These are phyloP conservation scores for Dothistroma septosporum DNA, from an alignment of 2,329 filamentous ascomycete species.

Conservation along the genomic window DNA sequence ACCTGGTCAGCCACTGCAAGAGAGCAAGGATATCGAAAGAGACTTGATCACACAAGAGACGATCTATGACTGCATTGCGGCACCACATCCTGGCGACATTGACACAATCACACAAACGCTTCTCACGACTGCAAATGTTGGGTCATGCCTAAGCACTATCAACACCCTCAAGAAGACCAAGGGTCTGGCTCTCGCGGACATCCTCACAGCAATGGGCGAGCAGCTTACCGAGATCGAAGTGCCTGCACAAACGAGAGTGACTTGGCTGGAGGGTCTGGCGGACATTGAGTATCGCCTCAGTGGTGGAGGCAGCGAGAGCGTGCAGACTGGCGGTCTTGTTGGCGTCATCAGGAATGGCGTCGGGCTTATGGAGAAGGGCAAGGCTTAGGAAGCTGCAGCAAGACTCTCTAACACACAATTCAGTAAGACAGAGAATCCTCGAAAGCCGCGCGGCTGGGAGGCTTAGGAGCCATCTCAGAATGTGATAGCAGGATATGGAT, in stretches of 20 bases:
- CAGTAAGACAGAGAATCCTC: neutral
- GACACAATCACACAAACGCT: constrained; percentile 78
- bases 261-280: constrained; percentile 85
- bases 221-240: constrained; percentile 80
- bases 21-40: constrained; percentile 60
- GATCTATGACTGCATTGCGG: constrained; percentile 96
- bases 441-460: neutral
- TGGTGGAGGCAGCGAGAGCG: constrained; percentile 76
- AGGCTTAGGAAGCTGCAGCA: neutral
- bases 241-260: constrained; percentile 77
- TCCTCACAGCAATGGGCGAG: constrained; percentile 80
- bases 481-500: neutral
- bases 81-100: constrained; percentile 86
- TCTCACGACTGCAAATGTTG: constrained; percentile 79
- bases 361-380: constrained; percentile 58
- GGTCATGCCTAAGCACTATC: constrained; percentile 80
- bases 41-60: constrained; percentile 86
- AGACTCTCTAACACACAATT: neutral
- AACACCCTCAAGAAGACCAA: constrained; percentile 81
- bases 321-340: constrained; percentile 91
- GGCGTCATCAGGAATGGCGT: constrained; percentile 83
- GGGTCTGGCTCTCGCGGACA: constrained; percentile 87
- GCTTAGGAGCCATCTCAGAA: neutral
- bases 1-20: constrained; percentile 44
- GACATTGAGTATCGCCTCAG: constrained; percentile 90